These are phyloP conservation scores for Tuber magnatum DNA, from an alignment of 495 filamentous ascomycete genomes.

Conservation along the genomic window DNA sequence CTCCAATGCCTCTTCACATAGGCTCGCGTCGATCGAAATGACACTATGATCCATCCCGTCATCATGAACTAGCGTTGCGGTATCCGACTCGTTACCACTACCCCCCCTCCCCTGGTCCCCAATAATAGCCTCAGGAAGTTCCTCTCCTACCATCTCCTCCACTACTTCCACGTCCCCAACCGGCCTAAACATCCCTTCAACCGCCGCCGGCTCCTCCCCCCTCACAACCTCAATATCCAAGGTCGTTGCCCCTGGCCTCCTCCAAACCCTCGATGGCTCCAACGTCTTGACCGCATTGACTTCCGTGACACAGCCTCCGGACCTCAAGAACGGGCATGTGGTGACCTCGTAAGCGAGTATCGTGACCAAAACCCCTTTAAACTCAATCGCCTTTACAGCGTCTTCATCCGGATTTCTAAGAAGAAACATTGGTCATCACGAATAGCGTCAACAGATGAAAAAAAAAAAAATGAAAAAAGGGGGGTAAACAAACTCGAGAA, in stretches of 20 bases:
- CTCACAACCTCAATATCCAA: constrained; percentile 19
- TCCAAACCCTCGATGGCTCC: constrained; percentile 37
- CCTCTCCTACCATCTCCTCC: constrained; percentile 14
- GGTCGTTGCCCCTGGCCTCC: constrained; percentile 22
- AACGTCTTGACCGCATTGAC: constrained; percentile 24
- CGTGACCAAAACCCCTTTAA: constrained; percentile 29
- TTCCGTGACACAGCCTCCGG: constrained; percentile 21
- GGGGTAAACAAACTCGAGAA: constrained; percentile 31
- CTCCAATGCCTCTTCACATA: neutral
- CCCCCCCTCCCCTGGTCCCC: neutral
- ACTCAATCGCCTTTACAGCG: constrained; percentile 33
- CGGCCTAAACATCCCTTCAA: neutral
- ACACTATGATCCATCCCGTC: neutral
- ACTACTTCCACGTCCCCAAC: constrained; percentile 7
- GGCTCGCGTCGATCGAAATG: neutral
- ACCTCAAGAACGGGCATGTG: constrained; percentile 32
- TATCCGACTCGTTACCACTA: constrained; percentile 14
- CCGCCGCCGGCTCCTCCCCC: constrained; percentile 9
- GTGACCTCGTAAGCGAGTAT: constrained; percentile 38
- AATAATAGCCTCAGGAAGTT: constrained; percentile 15
- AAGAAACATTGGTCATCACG: constrained; percentile 15
- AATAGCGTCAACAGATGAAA: constrained; percentile 10
- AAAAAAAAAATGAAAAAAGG: neutral
- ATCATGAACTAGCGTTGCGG: constrained; percentile 8
- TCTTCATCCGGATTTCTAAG: constrained; percentile 10